Conservation (phyloP, 2,329 filamentous ascomycete genomes). For the Ceratocystis huliohia region DNA sequence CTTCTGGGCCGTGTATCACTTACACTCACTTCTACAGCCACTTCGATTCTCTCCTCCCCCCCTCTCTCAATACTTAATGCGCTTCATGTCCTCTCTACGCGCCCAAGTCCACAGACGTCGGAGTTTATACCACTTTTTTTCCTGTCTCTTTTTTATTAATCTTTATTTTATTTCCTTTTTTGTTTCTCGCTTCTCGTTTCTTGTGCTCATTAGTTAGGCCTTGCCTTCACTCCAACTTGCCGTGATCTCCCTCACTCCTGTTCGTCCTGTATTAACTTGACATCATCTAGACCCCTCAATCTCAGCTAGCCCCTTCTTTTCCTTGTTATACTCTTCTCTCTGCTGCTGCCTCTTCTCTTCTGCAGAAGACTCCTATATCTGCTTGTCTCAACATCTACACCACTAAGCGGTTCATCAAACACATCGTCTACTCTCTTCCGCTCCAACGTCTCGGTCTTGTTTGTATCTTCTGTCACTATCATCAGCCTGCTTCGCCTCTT, state of each 20-base stretch:
- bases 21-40: no score
- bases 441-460: not conserved
- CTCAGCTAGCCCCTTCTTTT: no score
- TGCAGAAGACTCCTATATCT: no score
- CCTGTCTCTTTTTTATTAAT: not conserved
- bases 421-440: not conserved
- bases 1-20: not conserved
- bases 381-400: no score
- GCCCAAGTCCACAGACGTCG: not conserved
- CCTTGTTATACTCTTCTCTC: no score
- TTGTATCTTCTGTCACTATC: not conserved
- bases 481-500: constrained; percentile 9
- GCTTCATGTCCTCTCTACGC: not conserved
- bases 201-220: no score
- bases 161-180: not conserved
- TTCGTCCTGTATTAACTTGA: not conserved
- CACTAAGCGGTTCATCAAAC: no score
- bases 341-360: no score
- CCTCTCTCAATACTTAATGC: constrained; percentile 1
- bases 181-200: not conserved
- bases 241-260: not conserved
- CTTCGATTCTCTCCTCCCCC: no score
- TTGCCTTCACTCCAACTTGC: not conserved
- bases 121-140: not conserved
- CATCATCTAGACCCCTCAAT: not conserved